Evolutionary conservation across 805 yeast genomes (phyloP).

Genomic region (Jamesozyma gamospora): DNA sequence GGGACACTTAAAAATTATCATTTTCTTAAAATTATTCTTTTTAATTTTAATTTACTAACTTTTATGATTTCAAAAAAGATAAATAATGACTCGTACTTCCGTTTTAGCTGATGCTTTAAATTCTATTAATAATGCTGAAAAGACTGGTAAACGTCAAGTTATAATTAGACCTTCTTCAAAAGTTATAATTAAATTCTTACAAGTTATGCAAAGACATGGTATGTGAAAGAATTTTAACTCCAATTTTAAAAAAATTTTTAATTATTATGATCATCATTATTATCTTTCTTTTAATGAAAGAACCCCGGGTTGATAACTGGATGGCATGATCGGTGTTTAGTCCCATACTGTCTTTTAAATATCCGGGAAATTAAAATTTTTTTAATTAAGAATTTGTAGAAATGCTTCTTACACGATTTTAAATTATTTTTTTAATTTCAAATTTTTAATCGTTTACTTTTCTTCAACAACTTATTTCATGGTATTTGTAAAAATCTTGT

Average conservation of each 20-base stretch:
- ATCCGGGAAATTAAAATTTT: conserved; percentile 77
- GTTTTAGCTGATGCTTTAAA: conserved; percentile 97
- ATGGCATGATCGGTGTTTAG: conserved; percentile 74
- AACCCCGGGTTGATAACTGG: conserved; percentile 97
- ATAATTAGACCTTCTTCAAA: conserved; percentile 95
- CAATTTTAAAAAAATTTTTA: no score
- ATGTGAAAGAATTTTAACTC: conserved; percentile 11
- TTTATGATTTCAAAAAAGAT: no score
- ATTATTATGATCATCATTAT: no score
- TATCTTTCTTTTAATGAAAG: neutral
- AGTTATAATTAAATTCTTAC: conserved; percentile 90
- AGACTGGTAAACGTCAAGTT: conserved; percentile 98
- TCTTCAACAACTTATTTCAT: conserved; percentile 41
- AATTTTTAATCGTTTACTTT: conserved; percentile 51
- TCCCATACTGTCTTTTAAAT: conserved; percentile 97
- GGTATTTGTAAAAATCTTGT: neutral
- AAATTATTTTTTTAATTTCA: conserved; percentile 13
- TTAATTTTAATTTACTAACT: neutral
- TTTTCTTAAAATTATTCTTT: neutral
- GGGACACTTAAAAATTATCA: conserved; percentile 2
- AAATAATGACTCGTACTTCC: conserved; percentile 92
- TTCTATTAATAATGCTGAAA: conserved; percentile 97
- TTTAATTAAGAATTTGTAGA: no score
- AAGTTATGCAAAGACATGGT: conserved; percentile 96
- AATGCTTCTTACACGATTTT: conserved; percentile 60